Percentiles rank a stretch among this genome's conserved stretches.
phyloP scores from a whole-genome alignment of 169 alveolate genomes.

The Plasmodium ovale region DNA sequence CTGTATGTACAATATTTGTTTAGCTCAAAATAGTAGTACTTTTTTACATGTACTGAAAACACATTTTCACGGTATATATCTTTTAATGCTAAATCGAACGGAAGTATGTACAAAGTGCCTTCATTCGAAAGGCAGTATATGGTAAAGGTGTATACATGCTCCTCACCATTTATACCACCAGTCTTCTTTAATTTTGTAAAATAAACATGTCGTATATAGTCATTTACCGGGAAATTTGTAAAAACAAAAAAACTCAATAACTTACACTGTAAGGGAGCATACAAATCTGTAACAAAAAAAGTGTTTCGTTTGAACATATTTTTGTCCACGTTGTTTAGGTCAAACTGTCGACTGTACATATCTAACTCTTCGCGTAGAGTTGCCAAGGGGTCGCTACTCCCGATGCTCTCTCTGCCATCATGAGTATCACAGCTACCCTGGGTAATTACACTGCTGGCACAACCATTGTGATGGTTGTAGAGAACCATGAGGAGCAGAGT shows the following conservation, averaged over 20 bases:
- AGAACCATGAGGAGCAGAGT: not conserved
- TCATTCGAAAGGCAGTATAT: constrained; percentile 49
- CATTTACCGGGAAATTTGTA: constrained; percentile 7
- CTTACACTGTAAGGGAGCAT: constrained; percentile 23
- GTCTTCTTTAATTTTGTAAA: constrained; percentile 33
- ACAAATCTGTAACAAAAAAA: constrained; percentile 44
- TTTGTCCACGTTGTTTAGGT: constrained; percentile 56
- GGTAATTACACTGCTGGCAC: not conserved
- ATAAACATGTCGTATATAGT: constrained; percentile 21
- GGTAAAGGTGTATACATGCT: constrained; percentile 20
- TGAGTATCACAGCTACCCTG: not conserved
- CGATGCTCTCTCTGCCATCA: not conserved
- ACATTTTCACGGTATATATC: constrained; percentile 8
- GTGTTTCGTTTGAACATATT: constrained; percentile 63
- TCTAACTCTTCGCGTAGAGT: constrained; percentile 29
- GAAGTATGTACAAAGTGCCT: constrained; percentile 35
- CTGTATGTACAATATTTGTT: constrained; percentile 5
- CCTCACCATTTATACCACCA: not conserved
- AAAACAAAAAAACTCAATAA: constrained; percentile 19
- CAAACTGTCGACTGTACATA: constrained; percentile 27
- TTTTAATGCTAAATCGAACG: not conserved
- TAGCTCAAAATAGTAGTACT: constrained; percentile 37
- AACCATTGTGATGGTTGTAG: constrained; percentile 22
- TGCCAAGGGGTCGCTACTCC: not conserved
- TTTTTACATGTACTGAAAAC: constrained; percentile 7